phyloP scores from a whole-genome alignment of 2,329 filamentous ascomycete species.

The Aureobasidium sp. region DNA sequence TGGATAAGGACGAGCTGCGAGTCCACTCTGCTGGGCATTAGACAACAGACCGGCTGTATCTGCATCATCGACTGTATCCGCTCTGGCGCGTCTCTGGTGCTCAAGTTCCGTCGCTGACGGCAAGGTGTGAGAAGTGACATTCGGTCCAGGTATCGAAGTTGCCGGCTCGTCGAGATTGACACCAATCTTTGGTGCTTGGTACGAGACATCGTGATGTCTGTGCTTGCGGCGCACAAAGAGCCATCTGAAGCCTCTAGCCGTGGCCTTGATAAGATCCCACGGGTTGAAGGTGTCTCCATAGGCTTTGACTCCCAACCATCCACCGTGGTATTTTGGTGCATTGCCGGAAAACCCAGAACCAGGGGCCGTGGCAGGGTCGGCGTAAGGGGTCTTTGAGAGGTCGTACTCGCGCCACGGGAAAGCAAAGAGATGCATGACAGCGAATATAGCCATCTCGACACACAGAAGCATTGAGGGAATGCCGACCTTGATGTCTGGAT shows the following conservation, averaged over 20 bases:
- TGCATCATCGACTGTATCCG: constrained; percentile 7
- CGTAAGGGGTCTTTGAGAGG: constrained; percentile 20
- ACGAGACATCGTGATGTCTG: constrained; percentile 40
- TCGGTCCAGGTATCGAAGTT: constrained; percentile 5
- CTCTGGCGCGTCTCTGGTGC: constrained; percentile 7
- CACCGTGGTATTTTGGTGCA: constrained; percentile 48
- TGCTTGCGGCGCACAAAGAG: constrained; percentile 63
- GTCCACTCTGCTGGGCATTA: neutral
- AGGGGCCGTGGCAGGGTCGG: constrained; percentile 23
- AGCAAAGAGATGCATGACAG: constrained; percentile 70
- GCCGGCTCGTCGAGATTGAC: neutral
- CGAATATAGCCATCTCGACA: constrained; percentile 77
- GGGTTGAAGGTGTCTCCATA: constrained; percentile 66
- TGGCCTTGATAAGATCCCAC: constrained; percentile 75
- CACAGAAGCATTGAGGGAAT: constrained; percentile 71
- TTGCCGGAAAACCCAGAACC: constrained; percentile 19
- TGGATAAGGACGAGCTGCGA: neutral
- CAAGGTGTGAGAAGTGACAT: constrained; percentile 4
- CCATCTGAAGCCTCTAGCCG: constrained; percentile 71
- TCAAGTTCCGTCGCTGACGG: constrained; percentile 9
- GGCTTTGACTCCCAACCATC: constrained; percentile 56
- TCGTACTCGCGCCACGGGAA: constrained; percentile 70
- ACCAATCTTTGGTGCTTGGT: constrained; percentile 20
- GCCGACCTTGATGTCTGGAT: constrained; percentile 71
- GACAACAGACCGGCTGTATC: constrained; percentile 10